These are phyloP conservation scores for Petunia axillaris DNA, from an alignment of 257 asterid species.

Conservation along the genomic window DNA sequence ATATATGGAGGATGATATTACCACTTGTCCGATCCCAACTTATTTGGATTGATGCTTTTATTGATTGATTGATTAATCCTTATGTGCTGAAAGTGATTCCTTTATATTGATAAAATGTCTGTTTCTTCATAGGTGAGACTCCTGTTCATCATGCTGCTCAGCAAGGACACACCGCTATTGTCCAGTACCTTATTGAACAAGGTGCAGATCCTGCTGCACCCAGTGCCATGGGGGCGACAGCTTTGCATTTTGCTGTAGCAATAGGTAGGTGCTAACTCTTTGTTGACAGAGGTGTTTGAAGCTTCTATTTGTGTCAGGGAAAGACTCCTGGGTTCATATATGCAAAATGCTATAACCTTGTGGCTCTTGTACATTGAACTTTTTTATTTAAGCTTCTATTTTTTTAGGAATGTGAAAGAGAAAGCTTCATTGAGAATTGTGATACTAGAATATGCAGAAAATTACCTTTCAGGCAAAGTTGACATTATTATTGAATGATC, in stretches of 20 bases:
- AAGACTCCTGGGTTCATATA: background rate
- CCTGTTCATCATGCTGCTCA: constrained; percentile 90
- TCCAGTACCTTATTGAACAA: constrained; percentile 67
- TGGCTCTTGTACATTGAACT: background rate
- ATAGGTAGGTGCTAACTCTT: constrained; percentile 51
- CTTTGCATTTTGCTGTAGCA: constrained; percentile 90
- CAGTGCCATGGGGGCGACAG: constrained; percentile 83
- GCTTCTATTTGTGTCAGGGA: constrained; percentile 1
- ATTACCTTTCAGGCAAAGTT: background rate
- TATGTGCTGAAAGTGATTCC: background rate
- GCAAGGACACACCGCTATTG: constrained; percentile 78
- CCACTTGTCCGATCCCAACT: background rate
- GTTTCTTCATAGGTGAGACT: constrained; percentile 68
- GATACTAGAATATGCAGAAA: background rate
- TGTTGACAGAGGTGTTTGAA: background rate
- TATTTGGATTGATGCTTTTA: background rate
- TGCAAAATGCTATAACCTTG: background rate
- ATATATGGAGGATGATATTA: constrained; percentile 1
- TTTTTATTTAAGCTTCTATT: background rate
- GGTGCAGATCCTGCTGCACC: constrained; percentile 89
- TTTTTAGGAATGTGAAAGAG: background rate
- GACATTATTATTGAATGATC: background rate
- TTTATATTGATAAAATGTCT: background rate
- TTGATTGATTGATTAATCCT: constrained; percentile 8
- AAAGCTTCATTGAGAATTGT: background rate